Evolutionary conservation across 2,329 filamentous ascomycete genomes (phyloP).

Genomic region (Aspergillus neotritici): DNA sequence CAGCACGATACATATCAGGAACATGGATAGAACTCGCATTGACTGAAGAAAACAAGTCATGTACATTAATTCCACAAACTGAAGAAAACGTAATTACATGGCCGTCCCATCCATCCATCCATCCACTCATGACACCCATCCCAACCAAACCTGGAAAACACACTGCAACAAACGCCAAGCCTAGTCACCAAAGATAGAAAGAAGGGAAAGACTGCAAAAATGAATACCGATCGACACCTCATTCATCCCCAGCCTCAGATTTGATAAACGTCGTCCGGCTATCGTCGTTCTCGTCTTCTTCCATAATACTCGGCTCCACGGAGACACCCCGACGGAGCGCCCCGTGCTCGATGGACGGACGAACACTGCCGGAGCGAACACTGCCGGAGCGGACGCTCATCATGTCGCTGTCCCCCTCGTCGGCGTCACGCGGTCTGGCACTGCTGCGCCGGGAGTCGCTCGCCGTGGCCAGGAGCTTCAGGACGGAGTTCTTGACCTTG

Average conservation of each 20-base stretch:
- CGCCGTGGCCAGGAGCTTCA: constrained; percentile 46
- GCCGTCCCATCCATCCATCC: constrained; percentile 6
- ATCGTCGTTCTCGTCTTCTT: constrained; percentile 36
- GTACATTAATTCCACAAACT: not conserved
- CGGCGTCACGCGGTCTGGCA: constrained; percentile 27
- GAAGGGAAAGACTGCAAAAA: constrained; percentile 6
- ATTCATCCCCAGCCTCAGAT: constrained; percentile 26
- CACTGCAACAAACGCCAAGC: constrained; percentile 14
- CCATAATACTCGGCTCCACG: constrained; percentile 34
- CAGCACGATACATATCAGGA: no score
- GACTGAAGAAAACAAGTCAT: no score
- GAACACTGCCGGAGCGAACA: constrained; percentile 25
- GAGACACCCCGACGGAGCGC: constrained; percentile 21
- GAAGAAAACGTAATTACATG: constrained; percentile 8
- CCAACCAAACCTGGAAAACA: constrained; percentile 3
- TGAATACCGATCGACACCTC: constrained; percentile 11
- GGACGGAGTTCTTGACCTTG: constrained; percentile 41
- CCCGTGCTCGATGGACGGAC: constrained; percentile 27
- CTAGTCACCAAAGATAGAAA: not conserved
- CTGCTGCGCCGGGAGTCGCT: constrained; percentile 36
- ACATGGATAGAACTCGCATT: no score
- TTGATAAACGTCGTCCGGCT: constrained; percentile 31
- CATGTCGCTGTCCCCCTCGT: constrained; percentile 27
- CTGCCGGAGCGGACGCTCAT: constrained; percentile 26
- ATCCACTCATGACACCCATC: not conserved